Evolutionary conservation across 352 stramenopile genomes (phyloP), one percentile per base, ranked within the genome.

Genomic region (Paralagenidium karlingii): DNA sequence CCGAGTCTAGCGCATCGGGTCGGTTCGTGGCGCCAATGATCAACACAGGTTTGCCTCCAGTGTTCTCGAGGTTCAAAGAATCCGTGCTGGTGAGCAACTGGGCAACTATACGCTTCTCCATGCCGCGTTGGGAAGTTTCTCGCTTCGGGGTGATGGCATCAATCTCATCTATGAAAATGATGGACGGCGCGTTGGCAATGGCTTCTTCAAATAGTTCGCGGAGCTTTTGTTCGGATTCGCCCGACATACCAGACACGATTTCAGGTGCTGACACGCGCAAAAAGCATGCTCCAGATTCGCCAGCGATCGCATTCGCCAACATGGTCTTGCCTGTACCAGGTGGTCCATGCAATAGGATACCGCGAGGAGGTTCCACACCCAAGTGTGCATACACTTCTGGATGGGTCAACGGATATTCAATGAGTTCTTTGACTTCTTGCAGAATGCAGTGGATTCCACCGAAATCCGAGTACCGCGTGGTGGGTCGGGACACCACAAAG

Each of bases 131-230:
- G 24, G 84, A 88, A 5, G 69, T 96, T 54, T 96, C 93, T 45
- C 92, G 63, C 58, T 96, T 95, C 13, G 90, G 89, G 18, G 90
- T 95, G 68, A 98, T 97, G 7, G 91, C 95, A 51, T 98, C 92
- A 57, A 98, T 93, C 55, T 98, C 92, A 48, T 98, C 94, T 50
- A 99, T 97, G 56, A 99, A 99, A 44, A 99, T 86, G 55, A 99
- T 97, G 7, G 94, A 89, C 45, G 83, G 94, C 38, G 84, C 88
- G 38, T 97, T 95, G 28, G 61, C 78, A 36, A 97, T 78, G 0
- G 94, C 93, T 53, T 98, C 86, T 46, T 98, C 89, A 55, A 99
- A 98, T n/a, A 94, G 55, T 28, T 86, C 71, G 11, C 84, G 63
- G 24, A 96, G 51, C 54, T 93, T 91, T 49, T 88, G 75, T 54